Evolutionary conservation across 768 basidiomycete genomes (phyloP), one percentile per base, ranked within the genome.

Genomic region (Xanthoconium purpureum): DNA sequence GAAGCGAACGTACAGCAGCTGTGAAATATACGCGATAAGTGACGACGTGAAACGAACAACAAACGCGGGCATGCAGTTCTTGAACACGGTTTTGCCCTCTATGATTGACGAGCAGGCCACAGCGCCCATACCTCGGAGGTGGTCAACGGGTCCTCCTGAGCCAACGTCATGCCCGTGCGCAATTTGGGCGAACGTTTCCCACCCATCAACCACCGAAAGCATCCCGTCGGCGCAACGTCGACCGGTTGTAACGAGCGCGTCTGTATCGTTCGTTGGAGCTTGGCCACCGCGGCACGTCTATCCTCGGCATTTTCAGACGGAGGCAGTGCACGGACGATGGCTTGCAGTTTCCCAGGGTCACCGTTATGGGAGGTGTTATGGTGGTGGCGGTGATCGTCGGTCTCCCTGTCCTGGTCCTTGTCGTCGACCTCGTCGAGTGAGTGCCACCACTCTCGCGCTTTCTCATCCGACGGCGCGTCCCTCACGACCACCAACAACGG

Each of bases 181-280:
- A 56, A 1, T 14, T 50, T 66, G 49, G 44, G 24, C 0, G 50
- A 8, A 12, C 58, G 66, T 47, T 39, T 48, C 13, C 52, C 39
- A 17, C 57, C 59, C 2, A 29, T 37, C 12, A 67, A 28, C 63
- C 66, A 63, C 1, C 38, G n/a, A 52, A 68, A 65, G 33, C 67
- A 70, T 15, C 67, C 67, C 1, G 43, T 30, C 3, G 63, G 56
- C 11, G 32, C 42, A 1, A 61, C 49, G 3, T 70, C 63, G 30
- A 70, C 52, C 11, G 67, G 67, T 15, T 65, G 61, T 2, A 68
- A 39, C 47, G 67, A 32, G 4, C 67, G 60, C 35, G 61, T 70
- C 53, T 65, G 61, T 15, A 68, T 63, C 43, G 52, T 24, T 4
- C 38, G 53, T 32, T 39, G 58, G 10, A 68, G 55, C 40, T 29